Percentiles rank a stretch among this genome's conserved stretches.
These are phyloP conservation scores for Arthroderma sp. DNA, from an alignment of 2,329 filamentous ascomycete species.

Conservation along the genomic window DNA sequence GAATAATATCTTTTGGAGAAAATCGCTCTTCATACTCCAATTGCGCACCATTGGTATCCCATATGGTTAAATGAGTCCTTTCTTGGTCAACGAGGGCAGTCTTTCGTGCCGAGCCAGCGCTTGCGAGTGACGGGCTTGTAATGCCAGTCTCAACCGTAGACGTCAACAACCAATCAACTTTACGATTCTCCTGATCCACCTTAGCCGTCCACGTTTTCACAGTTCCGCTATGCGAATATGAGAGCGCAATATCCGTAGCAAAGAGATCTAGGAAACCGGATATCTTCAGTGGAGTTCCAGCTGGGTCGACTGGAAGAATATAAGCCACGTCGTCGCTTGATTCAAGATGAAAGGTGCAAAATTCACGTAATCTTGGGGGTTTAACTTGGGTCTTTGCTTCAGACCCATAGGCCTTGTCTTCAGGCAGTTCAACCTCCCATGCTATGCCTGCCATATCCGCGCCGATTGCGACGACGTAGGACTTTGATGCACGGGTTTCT, in stretches of 20 bases:
- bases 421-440: slow-evolving; percentile 60
- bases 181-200: slow-evolving; percentile 46
- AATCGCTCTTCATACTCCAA: slow-evolving; percentile 72
- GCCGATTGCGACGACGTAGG: slow-evolving; percentile 68
- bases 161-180: slow-evolving; percentile 69
- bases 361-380: slow-evolving; percentile 43
- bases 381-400: slow-evolving; percentile 23
- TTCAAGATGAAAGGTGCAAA: slow-evolving; percentile 57
- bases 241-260: slow-evolving; percentile 71
- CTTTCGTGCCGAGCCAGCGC: slow-evolving; percentile 75
- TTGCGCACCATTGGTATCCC: slow-evolving; percentile 71
- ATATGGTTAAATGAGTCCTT: slow-evolving; percentile 69
- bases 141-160: slow-evolving; percentile 71
- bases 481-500: slow-evolving; percentile 37
- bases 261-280: slow-evolving; percentile 78
- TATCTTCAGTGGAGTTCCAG: slow-evolving; percentile 55
- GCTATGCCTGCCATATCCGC: slow-evolving; percentile 66
- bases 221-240: slow-evolving; percentile 61
- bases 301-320: slow-evolving; percentile 73
- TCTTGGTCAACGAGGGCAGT: slow-evolving; percentile 65
- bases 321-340: slow-evolving; percentile 39
- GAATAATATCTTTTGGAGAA: slow-evolving; percentile 57
- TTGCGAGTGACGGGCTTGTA: slow-evolving; percentile 58
- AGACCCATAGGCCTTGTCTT: slow-evolving; percentile 17
- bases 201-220: slow-evolving; percentile 78